Evolutionary conservation across 1,284 basidiomycete genomes (phyloP).

Genomic region (Gymnopus androsaceus): DNA sequence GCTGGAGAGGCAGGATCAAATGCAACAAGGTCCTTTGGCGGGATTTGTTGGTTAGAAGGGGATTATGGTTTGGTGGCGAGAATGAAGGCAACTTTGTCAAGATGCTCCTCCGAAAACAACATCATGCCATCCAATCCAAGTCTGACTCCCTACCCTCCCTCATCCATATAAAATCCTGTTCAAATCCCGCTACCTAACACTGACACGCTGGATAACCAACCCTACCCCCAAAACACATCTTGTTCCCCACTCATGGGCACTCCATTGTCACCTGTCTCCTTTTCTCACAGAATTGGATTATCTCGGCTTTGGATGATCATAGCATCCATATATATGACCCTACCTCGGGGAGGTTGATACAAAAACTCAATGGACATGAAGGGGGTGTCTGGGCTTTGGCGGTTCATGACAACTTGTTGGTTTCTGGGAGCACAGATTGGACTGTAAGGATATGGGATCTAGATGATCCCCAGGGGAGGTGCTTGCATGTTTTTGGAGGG

Average conservation of each 20-base stretch:
- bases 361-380: slow-evolving; percentile 84
- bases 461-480: slow-evolving; percentile 67
- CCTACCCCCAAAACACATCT: slow-evolving; percentile 73
- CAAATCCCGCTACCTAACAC: slow-evolving; percentile 82
- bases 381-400: slow-evolving; percentile 96
- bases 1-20: slow-evolving; percentile 84
- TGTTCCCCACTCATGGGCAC: slow-evolving; percentile 84
- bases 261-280: slow-evolving; percentile 93
- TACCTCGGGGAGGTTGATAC: slow-evolving; percentile 71
- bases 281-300: slow-evolving; percentile 90
- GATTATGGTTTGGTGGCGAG: slow-evolving; percentile 84
- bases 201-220: slow-evolving; percentile 75
- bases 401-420: slow-evolving; percentile 81
- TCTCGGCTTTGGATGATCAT: slow-evolving; percentile 92
- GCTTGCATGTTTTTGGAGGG: slow-evolving; percentile 90
- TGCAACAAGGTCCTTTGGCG: slow-evolving; percentile 85
- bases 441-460: slow-evolving; percentile 95
- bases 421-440: slow-evolving; percentile 92
- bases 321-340: slow-evolving; percentile 92
- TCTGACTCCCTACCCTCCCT: slow-evolving; percentile 54
- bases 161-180: slow-evolving; percentile 87
- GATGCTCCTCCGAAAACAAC: slow-evolving; percentile 6
- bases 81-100: slow-evolving; percentile 65
- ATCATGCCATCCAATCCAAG: background rate
- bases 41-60: slow-evolving; percentile 73